Evolutionary conservation across 768 basidiomycete species (phyloP).

Genomic region (Astraeus odoratus): DNA sequence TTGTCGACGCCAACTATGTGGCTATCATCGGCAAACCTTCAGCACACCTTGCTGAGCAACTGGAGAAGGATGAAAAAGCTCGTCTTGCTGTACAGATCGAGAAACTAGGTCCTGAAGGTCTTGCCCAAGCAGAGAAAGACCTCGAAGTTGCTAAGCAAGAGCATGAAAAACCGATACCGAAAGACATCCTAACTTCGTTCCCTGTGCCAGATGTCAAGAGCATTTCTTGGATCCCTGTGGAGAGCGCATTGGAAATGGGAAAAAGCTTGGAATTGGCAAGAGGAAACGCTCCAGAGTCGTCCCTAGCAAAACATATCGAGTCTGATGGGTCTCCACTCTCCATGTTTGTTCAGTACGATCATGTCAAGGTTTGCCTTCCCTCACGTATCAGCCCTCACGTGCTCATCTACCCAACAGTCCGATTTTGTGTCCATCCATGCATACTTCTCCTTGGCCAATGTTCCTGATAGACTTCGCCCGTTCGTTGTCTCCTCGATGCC

Average conservation of each 20-base stretch:
- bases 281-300: constrained; percentile 27
- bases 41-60: constrained; percentile 66
- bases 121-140: constrained; percentile 57
- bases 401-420: constrained; percentile 45
- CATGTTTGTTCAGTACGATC: constrained; percentile 91
- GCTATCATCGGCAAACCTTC: constrained; percentile 89
- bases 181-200: constrained; percentile 74
- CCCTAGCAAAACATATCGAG: constrained; percentile 57
- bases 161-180: constrained; percentile 78
- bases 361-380: constrained; percentile 59
- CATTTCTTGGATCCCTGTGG: constrained; percentile 87
- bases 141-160: constrained; percentile 82
- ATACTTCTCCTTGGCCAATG: constrained; percentile 65
- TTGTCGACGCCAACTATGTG: constrained; percentile 61
- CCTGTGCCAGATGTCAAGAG: constrained; percentile 86
- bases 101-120: constrained; percentile 71
- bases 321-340: constrained; percentile 63
- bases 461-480: constrained; percentile 75
- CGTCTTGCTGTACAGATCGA: constrained; percentile 65
- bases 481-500: constrained; percentile 9
- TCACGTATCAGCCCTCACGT: neutral
- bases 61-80: constrained; percentile 76
- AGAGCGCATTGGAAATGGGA: constrained; percentile 59
- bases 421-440: constrained; percentile 84
- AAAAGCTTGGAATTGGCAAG: constrained; percentile 33